Base-by-base conservation (phyloP, 2,329 filamentous ascomycete genomes). In the Hypocrella siamensis region DNA sequence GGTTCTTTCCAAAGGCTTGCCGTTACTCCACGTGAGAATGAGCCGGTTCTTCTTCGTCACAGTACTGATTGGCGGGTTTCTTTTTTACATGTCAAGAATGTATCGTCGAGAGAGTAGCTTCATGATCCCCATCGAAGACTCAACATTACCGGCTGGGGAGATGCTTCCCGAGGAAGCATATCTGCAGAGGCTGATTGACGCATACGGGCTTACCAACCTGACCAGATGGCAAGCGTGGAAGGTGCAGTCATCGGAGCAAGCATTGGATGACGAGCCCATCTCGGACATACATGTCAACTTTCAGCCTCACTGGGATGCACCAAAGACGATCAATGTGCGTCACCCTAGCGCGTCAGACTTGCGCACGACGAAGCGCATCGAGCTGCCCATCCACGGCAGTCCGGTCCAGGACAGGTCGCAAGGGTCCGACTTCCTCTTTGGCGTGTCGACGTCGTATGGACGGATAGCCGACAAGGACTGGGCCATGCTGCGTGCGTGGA, bases 391-490 rank as follows among this genome's bases (percentile, higher is more conserved):
- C 10, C 43, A 48, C 4, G 35, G 35, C 17, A 52, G 53, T 11
- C 38, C 46, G 4, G 42, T 37, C 4, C 46, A 51, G 4, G 48
- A 46, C 12, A 44, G 51, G 19, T 37, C 57, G 4, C 53, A 63
- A 30, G 58, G 53, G 0, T 58, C 60, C 0, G 42, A 49, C 3
- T 54, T 58, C 30, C 37, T 64, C 3, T 60, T 65, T 32, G 59
- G 56, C 26, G 42, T 65, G 17, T 57, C 58, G 3, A 60, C 60
- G 1, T 60, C 56, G 10, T 61, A 56, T 33, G 46, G 49, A 12
- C 52, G 59, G 4, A 44, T 65, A 19, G 44, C 46, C 3, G 50
- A 53, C 27, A 43, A 50, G 8, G 51, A 62, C 31, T 52, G 51
- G 34, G 51, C 56, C 8, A 42, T 62, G 26, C 40, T 63, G 5